A percentile compares a stretch with the other conserved stretches of the same genome.
These are phyloP conservation scores for Beta macrorhiza DNA, from an alignment of 179 eudicot species.

Conservation along the genomic window DNA sequence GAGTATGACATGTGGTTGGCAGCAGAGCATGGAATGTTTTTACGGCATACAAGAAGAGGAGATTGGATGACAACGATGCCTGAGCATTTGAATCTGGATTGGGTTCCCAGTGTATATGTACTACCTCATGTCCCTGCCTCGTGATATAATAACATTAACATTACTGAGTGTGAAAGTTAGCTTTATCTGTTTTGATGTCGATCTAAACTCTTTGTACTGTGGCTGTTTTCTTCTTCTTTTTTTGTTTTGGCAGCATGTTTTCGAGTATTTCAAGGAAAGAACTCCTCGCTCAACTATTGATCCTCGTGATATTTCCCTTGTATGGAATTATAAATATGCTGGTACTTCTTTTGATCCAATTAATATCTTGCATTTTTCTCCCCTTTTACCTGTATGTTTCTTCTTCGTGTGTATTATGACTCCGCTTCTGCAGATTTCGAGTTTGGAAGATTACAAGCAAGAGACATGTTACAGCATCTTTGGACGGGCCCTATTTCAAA, in stretches of 20 bases:
- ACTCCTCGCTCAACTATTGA: slow-evolving; percentile 90
- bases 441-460: slow-evolving; percentile 90
- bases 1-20: slow-evolving; percentile 87
- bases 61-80: slow-evolving; percentile 98
- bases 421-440: slow-evolving; percentile 59
- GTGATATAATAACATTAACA: background rate
- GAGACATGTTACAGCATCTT: slow-evolving; percentile 90
- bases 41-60: slow-evolving; percentile 62
- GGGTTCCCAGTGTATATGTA: slow-evolving; percentile 89
- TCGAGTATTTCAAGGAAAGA: slow-evolving; percentile 87
- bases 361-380: background rate
- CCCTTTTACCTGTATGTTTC: background rate
- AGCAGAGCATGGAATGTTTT: slow-evolving; percentile 95
- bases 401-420: background rate
- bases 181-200: background rate
- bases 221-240: slow-evolving; percentile 19
- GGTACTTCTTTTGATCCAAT: slow-evolving; percentile 34
- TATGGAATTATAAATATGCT: slow-evolving; percentile 92
- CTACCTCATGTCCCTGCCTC: background rate
- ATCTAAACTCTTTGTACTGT: background rate
- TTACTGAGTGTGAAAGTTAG: background rate
- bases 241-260: slow-evolving; percentile 61
- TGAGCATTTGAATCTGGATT: slow-evolving; percentile 77
- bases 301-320: slow-evolving; percentile 82
- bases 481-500: slow-evolving; percentile 97